Base-by-base conservation (phyloP, 129 eudicot genomes). In the Chrysanthemum lavandulifolium region DNA sequence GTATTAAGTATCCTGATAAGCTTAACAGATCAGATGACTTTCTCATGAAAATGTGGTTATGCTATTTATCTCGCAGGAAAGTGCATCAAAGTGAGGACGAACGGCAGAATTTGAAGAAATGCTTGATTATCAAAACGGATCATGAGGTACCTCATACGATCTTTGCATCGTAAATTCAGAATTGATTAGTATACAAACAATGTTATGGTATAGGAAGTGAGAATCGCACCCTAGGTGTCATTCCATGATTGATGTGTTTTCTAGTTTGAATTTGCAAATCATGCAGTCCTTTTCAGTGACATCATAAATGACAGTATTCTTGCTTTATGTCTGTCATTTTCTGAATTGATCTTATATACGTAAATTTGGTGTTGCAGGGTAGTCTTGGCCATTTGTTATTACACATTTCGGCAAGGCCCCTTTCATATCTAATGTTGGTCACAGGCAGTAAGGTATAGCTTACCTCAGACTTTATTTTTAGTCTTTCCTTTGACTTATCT, bases 381-480 rank as follows among this genome's bases (percentile, higher is more conserved):
- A 19, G 21, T 19, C 33, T 48, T 25, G 76, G 68, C n/a, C 66
- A 3, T 59, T n/a, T 67, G 63, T 53, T 51, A 50, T 62, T 51
- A 48, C 67, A 55, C 75, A 71, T 56, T 40, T 29, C 27, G 48
- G 48, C 31, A 53, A 69, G 33, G 50, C 73, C 50, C 31, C 51
- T 14, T 29, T 69, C 62, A 27, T 69, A 52, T 29, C 33, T 29
- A 29, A 29, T 3, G 33, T 49, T 50, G 36, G 10, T 61, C 7
- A 73, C 45, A 49, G 5, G 25, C 36, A 29, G 15, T 27, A 56
- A 70, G 65, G 65, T 69, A 69, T 69, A 27, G 53, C 33, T 68
- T 69, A 56, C 48, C 59, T 64, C 13, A 36, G 21, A 19, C 48
- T 18, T 43, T 13, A 57, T 45, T 49, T 25, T 72, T 14, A 14